Evolutionary conservation across 352 stramenopile genomes (phyloP).

Genomic region (Phytophthora sp.): DNA sequence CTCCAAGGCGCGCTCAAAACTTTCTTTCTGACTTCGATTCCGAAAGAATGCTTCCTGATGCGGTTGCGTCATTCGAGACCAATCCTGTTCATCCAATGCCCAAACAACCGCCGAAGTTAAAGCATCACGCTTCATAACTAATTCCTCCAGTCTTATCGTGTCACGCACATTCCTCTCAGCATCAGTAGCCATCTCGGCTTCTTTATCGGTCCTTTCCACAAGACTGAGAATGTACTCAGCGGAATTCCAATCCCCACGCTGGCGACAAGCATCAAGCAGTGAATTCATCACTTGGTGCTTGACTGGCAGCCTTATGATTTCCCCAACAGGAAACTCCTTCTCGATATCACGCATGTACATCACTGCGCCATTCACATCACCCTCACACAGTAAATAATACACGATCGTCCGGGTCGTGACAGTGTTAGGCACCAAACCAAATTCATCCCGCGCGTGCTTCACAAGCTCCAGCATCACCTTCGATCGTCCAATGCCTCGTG

Average conservation of each 20-base stretch:
- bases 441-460: slow-evolving; percentile 41
- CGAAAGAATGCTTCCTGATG: slow-evolving; percentile 26
- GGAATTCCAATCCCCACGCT: slow-evolving; percentile 46
- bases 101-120: slow-evolving; percentile 32
- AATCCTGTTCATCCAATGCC: slow-evolving; percentile 26
- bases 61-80: slow-evolving; percentile 21
- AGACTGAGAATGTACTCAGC: slow-evolving; percentile 28
- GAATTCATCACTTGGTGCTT: slow-evolving; percentile 40
- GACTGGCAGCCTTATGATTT: slow-evolving; percentile 20
- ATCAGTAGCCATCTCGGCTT: background rate
- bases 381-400: slow-evolving; percentile 51
- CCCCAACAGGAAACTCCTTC: slow-evolving; percentile 10
- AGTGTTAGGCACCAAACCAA: slow-evolving; percentile 41
- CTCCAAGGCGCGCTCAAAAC: slow-evolving; percentile 31
- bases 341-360: slow-evolving; percentile 36
- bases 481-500: slow-evolving; percentile 40
- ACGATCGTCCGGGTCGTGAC: slow-evolving; percentile 57
- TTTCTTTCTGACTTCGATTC: slow-evolving; percentile 29
- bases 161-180: slow-evolving; percentile 9
- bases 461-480: slow-evolving; percentile 40
- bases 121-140: slow-evolving; percentile 30
- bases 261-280: slow-evolving; percentile 59
- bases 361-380: slow-evolving; percentile 29
- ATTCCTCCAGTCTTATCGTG: slow-evolving; percentile 10
- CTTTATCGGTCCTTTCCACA: slow-evolving; percentile 5